Evolutionary conservation across 2,329 filamentous ascomycete species (phyloP).

Genomic region (Colletotrichum sp.): DNA sequence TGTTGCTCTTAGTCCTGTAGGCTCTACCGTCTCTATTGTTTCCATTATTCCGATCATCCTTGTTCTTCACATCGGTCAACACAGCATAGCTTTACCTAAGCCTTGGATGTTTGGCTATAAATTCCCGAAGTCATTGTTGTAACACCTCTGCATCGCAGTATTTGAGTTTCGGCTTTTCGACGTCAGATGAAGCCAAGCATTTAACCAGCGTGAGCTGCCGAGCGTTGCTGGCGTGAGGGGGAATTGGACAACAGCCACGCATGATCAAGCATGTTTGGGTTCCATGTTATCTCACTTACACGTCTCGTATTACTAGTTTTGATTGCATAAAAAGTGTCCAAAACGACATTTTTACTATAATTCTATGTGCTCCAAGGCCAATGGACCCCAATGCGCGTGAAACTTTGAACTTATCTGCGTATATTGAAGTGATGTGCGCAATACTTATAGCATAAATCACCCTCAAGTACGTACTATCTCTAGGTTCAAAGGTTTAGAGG

Average conservation of each 20-base stretch:
- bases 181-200: background rate
- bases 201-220: no score
- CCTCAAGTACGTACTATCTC: no score
- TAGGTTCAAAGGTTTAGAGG: no score
- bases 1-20: background rate
- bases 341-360: no score
- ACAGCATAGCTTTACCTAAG: background rate
- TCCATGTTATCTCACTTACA: background rate
- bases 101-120: background rate
- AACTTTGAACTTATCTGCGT: no score
- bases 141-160: rapidly evolving
- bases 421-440: no score
- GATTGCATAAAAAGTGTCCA: background rate
- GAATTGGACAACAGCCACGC: background rate
- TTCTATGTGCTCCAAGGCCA: no score
- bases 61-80: background rate
- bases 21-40: background rate
- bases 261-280: background rate
- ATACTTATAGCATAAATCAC: no score
- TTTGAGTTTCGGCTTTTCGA: background rate
- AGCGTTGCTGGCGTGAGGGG: no score
- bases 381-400: no score
- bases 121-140: background rate
- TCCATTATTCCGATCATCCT: background rate
- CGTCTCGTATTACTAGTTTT: background rate